Evolutionary conservation across 148 eudicot species (phyloP).

Genomic region (Silene conica): DNA sequence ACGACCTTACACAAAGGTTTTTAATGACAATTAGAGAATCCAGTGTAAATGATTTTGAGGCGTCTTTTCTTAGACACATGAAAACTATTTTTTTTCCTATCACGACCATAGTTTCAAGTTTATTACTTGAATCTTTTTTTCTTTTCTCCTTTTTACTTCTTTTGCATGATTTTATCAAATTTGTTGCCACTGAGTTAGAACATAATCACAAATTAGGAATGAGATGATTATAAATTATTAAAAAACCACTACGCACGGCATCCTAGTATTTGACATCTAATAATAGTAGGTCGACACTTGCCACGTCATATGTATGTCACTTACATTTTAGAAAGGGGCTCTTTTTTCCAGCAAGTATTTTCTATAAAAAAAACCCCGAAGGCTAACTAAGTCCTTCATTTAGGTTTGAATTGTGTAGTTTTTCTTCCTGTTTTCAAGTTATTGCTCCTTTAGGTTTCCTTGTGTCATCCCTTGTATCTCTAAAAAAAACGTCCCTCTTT

Average conservation of each 20-base stretch:
- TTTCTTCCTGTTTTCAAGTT: conserved; percentile 3
- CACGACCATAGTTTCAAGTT: not conserved
- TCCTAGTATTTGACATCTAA: not conserved
- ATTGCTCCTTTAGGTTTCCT: conserved; percentile 21
- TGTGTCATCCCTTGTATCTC: conserved; percentile 13
- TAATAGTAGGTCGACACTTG: not conserved
- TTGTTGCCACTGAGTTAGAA: not conserved
- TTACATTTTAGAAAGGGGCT: not conserved
- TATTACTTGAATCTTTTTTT: not conserved
- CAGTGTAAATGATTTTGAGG: not conserved
- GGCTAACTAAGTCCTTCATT: not conserved
- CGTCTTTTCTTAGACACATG: not conserved
- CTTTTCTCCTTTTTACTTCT: not conserved
- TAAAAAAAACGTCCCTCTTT: conserved; percentile 25
- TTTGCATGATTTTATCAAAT: not conserved
- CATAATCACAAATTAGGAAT: no score
- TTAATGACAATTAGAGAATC: not conserved
- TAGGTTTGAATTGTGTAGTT: conserved; percentile 1
- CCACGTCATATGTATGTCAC: not conserved
- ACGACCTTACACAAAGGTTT: not conserved
- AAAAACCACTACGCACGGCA: not conserved
- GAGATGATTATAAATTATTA: no score
- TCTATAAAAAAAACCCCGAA: not conserved
- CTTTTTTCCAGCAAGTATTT: not conserved
- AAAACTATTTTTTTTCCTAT: not conserved